Evolutionary conservation across 345 rosid genomes (phyloP).

Genomic region (Lepidium aucheri): DNA sequence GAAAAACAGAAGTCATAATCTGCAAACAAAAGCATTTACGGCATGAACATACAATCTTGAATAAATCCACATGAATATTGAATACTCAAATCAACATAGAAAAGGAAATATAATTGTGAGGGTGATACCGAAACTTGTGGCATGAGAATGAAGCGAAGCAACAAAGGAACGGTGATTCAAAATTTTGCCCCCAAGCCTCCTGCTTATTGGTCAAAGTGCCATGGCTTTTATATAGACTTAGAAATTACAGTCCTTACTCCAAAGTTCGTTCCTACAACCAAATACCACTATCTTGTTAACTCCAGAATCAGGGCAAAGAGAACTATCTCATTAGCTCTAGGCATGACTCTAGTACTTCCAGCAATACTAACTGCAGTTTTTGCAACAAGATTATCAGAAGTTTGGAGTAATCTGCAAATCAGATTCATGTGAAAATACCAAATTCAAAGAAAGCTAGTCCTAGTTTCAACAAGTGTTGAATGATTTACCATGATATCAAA

Average conservation of each 20-base stretch:
- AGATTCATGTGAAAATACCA: no score
- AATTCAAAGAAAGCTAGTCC: no score
- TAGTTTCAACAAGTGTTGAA: no score
- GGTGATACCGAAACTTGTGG: constrained; percentile 83
- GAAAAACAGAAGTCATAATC: not conserved
- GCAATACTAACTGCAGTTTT: no score
- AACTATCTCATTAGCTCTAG: no score
- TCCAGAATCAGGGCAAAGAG: not conserved
- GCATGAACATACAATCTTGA: not conserved
- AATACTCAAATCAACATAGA: not conserved
- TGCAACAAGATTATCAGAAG: no score
- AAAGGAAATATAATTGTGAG: not conserved
- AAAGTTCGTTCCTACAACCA: constrained; percentile 1
- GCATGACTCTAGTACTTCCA: no score
- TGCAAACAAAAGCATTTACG: not conserved
- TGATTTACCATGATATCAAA: no score
- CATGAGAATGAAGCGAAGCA: constrained; percentile 71
- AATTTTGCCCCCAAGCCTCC: constrained; percentile 28
- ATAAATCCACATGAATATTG: not conserved
- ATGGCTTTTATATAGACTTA: constrained; percentile 8
- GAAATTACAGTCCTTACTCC: not conserved
- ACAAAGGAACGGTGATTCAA: constrained; percentile 22
- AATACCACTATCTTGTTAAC: not conserved
- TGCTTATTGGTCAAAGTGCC: constrained; percentile 33
- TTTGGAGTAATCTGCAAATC: no score